These are phyloP conservation scores for Sclerotiophoma versabilis DNA, from an alignment of 2,329 filamentous ascomycete genomes.

Conservation along the genomic window DNA sequence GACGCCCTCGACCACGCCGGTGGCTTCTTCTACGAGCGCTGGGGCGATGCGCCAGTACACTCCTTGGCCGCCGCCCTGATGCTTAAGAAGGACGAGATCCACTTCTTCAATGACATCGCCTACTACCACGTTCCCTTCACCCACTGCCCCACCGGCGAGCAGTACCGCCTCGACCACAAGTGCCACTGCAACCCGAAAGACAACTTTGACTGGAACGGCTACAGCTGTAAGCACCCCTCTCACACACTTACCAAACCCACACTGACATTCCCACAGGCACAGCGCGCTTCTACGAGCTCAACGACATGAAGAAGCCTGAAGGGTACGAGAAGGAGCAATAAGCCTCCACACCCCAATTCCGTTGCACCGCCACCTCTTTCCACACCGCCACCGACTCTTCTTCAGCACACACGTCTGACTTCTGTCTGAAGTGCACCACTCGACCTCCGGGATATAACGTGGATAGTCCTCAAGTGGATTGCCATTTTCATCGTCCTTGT, in stretches of 20 bases:
- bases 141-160: constrained; percentile 91
- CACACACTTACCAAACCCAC: background rate
- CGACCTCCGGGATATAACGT: constrained; percentile 2
- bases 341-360: constrained; percentile 19
- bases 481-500: background rate
- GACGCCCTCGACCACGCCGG: constrained; percentile 85
- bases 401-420: constrained; percentile 31
- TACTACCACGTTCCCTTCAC: constrained; percentile 99
- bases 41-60: constrained; percentile 97
- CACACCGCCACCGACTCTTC: background rate
- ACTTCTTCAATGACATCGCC: constrained; percentile 99
- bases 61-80: constrained; percentile 92
- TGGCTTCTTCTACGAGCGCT: constrained; percentile 98
- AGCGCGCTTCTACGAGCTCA: constrained; percentile 83
- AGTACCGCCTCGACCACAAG: constrained; percentile 81
- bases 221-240: constrained; percentile 76
- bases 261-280: constrained; percentile 71
- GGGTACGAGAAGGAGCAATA: constrained; percentile 78
- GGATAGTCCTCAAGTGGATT: constrained; percentile 1
- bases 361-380: constrained; percentile 7
- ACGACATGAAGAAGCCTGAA: constrained; percentile 79
- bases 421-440: constrained; percentile 16
- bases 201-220: constrained; percentile 99
- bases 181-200: constrained; percentile 95
- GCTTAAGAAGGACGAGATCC: constrained; percentile 90